Base-by-base conservation (phyloP, 306 rosid species). In the Cucumis melo region DNA sequence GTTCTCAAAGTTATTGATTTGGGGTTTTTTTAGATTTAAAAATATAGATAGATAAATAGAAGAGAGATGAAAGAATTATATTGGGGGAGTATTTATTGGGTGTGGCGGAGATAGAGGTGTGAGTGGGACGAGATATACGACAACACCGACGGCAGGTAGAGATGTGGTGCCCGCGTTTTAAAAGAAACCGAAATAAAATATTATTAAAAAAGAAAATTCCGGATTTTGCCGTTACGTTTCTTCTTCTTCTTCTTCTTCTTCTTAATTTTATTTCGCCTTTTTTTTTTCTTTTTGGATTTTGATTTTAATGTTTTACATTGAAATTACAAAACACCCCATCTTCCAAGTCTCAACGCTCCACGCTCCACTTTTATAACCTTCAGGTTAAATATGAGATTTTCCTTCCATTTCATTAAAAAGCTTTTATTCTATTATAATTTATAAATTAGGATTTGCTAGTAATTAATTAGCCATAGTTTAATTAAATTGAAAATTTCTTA, bases 71-170 rank as follows among this genome's bases (percentile, higher is more conserved):
- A 23, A 59, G n/a, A 27, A 19, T n/a, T 55, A 5, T 6, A 0
- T 27, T 1, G 29, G 29, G 42, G 39, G 39, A 60, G 66, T 29
- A 61, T 42, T 68, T 68, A 68, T 68, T 68, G 74, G 20, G 55
- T 68, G 36, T 24, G 75, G 75, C 20, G 20, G 54, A 46, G 56
- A 42, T 20, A 39, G 73, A 66, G 48, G 71, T 34, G 73, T 38
- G 75, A 70, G 58, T 15, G 57, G 29, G 53, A 23, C 60, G 61
- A 76, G n/a, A 76, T 21, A 89, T 85, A 86, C 84, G 91, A 91
- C 97, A 85, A 86, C 89, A 85, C 97, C 89, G 89, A 85, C 92
- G 90, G 87, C 88, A 78, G 91, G 90, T 86, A 78, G 77, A 88
- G 87, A 54, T 10, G 86, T 80, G 93, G 93, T 87, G 23, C 89